Evolutionary conservation across 2,329 filamentous ascomycete species (phyloP).

Genomic region (Penicillium expansum): DNA sequence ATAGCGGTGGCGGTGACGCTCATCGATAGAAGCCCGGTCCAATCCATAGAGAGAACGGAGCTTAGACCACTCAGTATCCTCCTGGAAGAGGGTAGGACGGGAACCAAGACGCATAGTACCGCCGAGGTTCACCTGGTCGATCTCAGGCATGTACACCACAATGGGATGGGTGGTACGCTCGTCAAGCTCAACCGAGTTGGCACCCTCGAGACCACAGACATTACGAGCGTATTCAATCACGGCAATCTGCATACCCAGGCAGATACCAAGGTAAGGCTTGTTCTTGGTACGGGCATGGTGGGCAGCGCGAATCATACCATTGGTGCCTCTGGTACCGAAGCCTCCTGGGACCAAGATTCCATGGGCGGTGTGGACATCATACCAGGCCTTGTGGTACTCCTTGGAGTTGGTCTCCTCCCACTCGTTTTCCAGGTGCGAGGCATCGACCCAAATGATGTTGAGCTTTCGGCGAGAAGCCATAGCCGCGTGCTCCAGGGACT

Average conservation of each 20-base stretch:
- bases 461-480: slow-evolving; percentile 17
- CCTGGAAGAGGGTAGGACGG: slow-evolving; percentile 71
- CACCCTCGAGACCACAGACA: slow-evolving; percentile 61
- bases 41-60: slow-evolving; percentile 70
- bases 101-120: slow-evolving; percentile 84
- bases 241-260: slow-evolving; percentile 87
- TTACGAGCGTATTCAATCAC: slow-evolving; percentile 84
- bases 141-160: slow-evolving; percentile 90
- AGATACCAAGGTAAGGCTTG: slow-evolving; percentile 82
- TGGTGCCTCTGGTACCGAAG: slow-evolving; percentile 76
- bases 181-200: slow-evolving; percentile 57
- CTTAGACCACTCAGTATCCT: slow-evolving; percentile 71
- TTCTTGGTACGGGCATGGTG: slow-evolving; percentile 80
- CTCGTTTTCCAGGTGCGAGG: slow-evolving; percentile 73
- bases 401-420: slow-evolving; percentile 68
- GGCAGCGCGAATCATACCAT: slow-evolving; percentile 83
- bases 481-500: slow-evolving; percentile 52
- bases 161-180: slow-evolving; percentile 62
- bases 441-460: slow-evolving; percentile 73
- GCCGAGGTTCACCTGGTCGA: slow-evolving; percentile 69
- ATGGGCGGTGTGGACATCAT: slow-evolving; percentile 66
- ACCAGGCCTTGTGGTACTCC: slow-evolving; percentile 83
- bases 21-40: slow-evolving; percentile 53
- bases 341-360: slow-evolving; percentile 62
- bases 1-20: slow-evolving; percentile 83